A percentile compares a stretch with the other conserved stretches of the same genome.
Evolutionary conservation across 441 rosid genomes (phyloP).

Genomic region (Gossypium schwendimanii): DNA sequence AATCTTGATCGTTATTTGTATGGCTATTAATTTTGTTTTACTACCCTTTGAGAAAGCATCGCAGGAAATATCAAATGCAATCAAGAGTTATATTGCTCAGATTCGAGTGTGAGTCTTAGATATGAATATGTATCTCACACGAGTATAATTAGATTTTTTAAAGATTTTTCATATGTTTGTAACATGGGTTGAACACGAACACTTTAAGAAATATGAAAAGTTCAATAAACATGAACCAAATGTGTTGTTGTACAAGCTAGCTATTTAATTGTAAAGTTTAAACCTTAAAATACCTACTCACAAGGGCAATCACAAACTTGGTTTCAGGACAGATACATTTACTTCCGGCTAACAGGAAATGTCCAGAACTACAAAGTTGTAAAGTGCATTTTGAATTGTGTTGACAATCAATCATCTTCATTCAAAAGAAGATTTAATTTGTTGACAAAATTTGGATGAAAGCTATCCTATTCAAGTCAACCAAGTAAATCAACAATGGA

Average conservation of each 20-base stretch:
- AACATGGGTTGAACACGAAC: too few relatives aligned
- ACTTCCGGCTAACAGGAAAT: neutral
- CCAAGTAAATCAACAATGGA: neutral
- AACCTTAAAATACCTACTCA: neutral
- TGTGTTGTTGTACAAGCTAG: neutral
- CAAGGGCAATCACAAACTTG: neutral
- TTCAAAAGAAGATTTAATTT: neutral
- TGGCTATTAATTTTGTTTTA: neutral
- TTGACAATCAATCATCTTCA: neutral
- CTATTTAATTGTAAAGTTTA: neutral
- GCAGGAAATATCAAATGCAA: too few relatives aligned
- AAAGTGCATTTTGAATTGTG: neutral
- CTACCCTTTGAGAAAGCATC: neutral
- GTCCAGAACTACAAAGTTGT: neutral
- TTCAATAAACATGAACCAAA: too few relatives aligned
- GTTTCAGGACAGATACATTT: neutral
- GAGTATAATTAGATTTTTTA: too few relatives aligned
- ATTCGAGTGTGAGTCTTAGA: too few relatives aligned
- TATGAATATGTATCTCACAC: too few relatives aligned
- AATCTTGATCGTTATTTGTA: neutral
- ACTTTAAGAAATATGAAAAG: too few relatives aligned
- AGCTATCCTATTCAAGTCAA: neutral
- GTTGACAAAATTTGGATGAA: neutral
- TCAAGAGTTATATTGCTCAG: too few relatives aligned
- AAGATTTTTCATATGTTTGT: too few relatives aligned